These are phyloP conservation scores for Candida krabiensis DNA, from an alignment of 805 yeast species.

Conservation along the genomic window DNA sequence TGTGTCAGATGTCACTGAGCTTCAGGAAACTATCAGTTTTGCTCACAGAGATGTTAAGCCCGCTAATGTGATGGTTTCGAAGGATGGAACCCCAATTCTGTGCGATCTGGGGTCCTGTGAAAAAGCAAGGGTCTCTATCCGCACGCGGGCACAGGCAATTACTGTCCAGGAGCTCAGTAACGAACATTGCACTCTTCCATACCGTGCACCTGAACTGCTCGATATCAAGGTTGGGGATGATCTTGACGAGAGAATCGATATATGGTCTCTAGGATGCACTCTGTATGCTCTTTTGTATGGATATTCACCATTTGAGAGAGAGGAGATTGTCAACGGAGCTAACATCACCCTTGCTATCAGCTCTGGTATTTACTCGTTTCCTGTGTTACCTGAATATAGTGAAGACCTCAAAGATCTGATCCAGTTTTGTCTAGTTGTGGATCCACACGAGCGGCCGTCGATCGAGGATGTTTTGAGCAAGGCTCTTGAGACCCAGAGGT, in stretches of 20 bases:
- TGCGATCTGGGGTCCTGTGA: slow-evolving; percentile 84
- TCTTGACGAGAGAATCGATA: slow-evolving; percentile 74
- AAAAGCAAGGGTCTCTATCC: slow-evolving; percentile 54
- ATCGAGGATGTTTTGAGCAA: slow-evolving; percentile 56
- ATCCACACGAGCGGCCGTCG: slow-evolving; percentile 61
- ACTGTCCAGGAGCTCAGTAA: slow-evolving; percentile 78
- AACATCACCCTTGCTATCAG: slow-evolving; percentile 73
- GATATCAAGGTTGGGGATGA: slow-evolving; percentile 68
- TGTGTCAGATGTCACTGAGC: slow-evolving; percentile 40
- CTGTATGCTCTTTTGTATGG: slow-evolving; percentile 76
- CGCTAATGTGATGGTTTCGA: slow-evolving; percentile 78
- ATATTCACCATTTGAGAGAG: slow-evolving; percentile 83
- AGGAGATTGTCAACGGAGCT: slow-evolving; percentile 80
- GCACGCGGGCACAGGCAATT: slow-evolving; percentile 67
- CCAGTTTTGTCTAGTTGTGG: slow-evolving; percentile 57
- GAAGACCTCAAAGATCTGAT: slow-evolving; percentile 57
- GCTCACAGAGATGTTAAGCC: slow-evolving; percentile 91
- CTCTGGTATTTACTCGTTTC: slow-evolving; percentile 62
- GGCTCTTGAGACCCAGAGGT: slow-evolving; percentile 45
- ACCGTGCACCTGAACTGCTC: slow-evolving; percentile 86
- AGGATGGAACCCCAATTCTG: slow-evolving; percentile 73
- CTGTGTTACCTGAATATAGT: slow-evolving; percentile 52
- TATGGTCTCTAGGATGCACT: slow-evolving; percentile 91
- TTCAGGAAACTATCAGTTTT: slow-evolving; percentile 60
- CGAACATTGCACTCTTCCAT: slow-evolving; percentile 83